Base-by-base conservation (phyloP, 2,329 filamentous ascomycete genomes). In the Fusarium verticillioides region DNA sequence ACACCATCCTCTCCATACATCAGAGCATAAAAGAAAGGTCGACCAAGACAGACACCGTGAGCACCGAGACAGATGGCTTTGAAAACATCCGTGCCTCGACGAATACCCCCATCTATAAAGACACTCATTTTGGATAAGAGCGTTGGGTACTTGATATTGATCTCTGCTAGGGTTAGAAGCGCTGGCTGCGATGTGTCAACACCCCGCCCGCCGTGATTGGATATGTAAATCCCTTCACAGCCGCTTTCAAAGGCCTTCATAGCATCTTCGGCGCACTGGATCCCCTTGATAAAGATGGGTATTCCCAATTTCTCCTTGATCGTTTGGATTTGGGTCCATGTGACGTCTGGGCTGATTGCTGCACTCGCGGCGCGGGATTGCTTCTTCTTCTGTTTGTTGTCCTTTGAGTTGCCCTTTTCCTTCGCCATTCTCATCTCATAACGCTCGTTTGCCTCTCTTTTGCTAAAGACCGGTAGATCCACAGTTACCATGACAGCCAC, bases 241-340 rank as follows among this genome's bases (percentile, higher is more conserved):
- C 44, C 26, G 3, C 6, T 28, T 47, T 21, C 26, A 0, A 5
- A 47, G 19, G 44, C 44, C 0, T 21, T 10, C 19, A 47, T 47
- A 0, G 26, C 19, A 0, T 28, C 44, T 30, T 47, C 44, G 0
- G 44, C 19, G 15, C 26, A 21, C 26, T 30, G 44, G 0, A 16
- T 47, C 0, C 44, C 44, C 3, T 47, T 30, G 1, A 47, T 3
- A 30, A 47, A 47, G 1, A 47, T 47, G 1, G 26, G 26, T 21
- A 30, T 21, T 4, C 26, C 44, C 6, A 47, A 8, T 0, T 0
- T 4, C 8, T 15, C 12, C 26, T 21, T 21, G 12, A 30, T 47
- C 0, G 6, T 21, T 21, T 47, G 19, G 9, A 47, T 10, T 0
- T 47, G 26, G 0, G 4, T 4, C 44, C 26, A 47, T 2, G 44